Base-by-base conservation (phyloP, 1,284 basidiomycete genomes). In the Tilletia indica region DNA sequence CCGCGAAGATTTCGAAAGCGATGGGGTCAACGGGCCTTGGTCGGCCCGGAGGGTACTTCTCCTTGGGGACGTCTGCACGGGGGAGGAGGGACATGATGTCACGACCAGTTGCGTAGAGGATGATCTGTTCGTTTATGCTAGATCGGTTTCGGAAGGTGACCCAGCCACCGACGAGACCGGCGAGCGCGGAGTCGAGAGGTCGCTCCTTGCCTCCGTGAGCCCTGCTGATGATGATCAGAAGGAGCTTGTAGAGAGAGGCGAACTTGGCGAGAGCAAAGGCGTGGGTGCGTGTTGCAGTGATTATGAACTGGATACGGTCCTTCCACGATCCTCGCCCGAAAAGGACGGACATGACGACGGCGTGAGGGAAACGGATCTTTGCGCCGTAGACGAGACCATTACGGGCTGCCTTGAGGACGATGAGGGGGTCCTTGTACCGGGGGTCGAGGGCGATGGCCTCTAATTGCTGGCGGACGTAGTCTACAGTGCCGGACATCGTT, bases 101-200 rank as follows among this genome's bases (percentile, higher is more conserved):
- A 38, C 83, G 75, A 11, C 79, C 78, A 12, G 76, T 73, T 42
- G 79, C 82, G 64, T 99, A 99, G 71, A 99, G 89, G 11, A 99
- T 97, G 77, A 99, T 98, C 92, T 96, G 97, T 85, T 99, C 96
- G 83, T 99, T 99, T 75, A 99, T 92, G n/a, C 96, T 92, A 71
- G 91, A 96, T 71, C 95, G 88, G 73, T 97, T 91, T 9, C 97
- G 93, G 82, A 99, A 99, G 2, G 97, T 92, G 70, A 91, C 83
- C 86, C 94, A 98, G 2, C 97, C 96, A 5, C 94, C 93, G 63
- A 98, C 86, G 42, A 97, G 86, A 19, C 96, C 96, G 31, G 96
- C 95, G 39, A 97, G 87, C 82, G 99, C 94, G n/a, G 92, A 92
- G 84, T 98, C 95, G 6, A 89, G 86, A 71, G 88, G 88, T 25